Base-by-base conservation (phyloP, 2,329 filamentous ascomycete genomes). In the Ceratocystis cubensis region DNA sequence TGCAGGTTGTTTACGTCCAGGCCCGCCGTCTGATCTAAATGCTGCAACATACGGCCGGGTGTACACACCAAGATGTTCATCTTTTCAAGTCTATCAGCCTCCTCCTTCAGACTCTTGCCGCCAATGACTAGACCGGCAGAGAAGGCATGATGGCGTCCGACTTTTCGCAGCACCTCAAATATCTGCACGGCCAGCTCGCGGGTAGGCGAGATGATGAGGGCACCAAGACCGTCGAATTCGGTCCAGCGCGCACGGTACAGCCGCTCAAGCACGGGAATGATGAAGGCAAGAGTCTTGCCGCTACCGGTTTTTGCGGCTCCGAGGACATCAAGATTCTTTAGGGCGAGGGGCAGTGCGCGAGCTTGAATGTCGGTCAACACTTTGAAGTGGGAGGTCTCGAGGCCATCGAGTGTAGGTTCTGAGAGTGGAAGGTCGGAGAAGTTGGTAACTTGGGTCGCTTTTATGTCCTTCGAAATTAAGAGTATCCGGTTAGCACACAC, bases 21-120 rank as follows among this genome's bases (percentile, higher is more conserved):
- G 20, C 88, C 86, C 0, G 91, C 89, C 0, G 93, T 97, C 78
- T 96, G 92, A 72, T 96, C 93, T 72, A 99, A 80, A 75, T 99
- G 94, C 76, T 99, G 94, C 71, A 97, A 78, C 82, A 99, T 96
- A 45, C 94, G 85, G 1, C 94, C 94, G 0, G 94, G 94, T 1
- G 94, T 99, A 73, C 92, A 96, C 8, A 99, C 91, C 30, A 99
- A 78, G 61, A 99, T 97, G 74, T 97, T 99, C 93, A 99, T 97
- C 70, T 91, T 84, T 2, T 85, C 84, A 68, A 99, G 74, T 44
- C 92, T 83, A 71, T 95, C 89, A 28, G 89, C 86, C 77, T 99
- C 85, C 72, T 96, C 92, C 73, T 89, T 87, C 72, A 96, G 74
- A 74, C 84, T 92, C 80, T 96, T 96, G 50, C 94, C 94, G 50